Percentiles rank a stretch among this genome's conserved stretches.
These are phyloP conservation scores for Thalassiosira hispida DNA, from an alignment of 352 stramenopile species.

Conservation along the genomic window DNA sequence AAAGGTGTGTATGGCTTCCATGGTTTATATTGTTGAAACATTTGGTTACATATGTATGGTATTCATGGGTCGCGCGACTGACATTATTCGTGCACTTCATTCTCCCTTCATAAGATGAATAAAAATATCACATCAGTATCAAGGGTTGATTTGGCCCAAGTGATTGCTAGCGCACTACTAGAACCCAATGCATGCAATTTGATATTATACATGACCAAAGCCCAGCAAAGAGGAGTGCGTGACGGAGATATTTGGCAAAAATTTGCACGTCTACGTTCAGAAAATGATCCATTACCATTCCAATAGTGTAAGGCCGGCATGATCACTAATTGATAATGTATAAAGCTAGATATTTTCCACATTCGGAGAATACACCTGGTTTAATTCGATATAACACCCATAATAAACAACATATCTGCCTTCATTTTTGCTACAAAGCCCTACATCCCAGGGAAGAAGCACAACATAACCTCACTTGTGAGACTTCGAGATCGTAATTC, in stretches of 20 bases:
- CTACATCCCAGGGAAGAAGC: no score
- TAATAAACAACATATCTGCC: no score
- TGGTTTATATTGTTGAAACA: background rate
- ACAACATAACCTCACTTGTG: no score
- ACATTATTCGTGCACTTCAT: background rate
- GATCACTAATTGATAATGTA: no score
- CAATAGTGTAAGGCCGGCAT: conserved; percentile 13
- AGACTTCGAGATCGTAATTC: no score
- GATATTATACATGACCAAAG: conserved; percentile 80
- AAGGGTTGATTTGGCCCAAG: conserved; percentile 73
- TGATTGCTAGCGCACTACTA: conserved; percentile 75
- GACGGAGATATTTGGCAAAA: conserved; percentile 61
- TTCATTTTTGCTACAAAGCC: no score
- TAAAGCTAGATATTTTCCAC: no score
- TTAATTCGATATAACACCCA: no score
- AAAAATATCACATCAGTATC: conserved; percentile 69
- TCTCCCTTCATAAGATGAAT: conserved; percentile 40
- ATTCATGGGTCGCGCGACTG: background rate
- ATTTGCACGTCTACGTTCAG: conserved; percentile 39
- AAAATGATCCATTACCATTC: conserved; percentile 17
- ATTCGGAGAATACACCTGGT: no score
- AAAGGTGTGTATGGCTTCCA: conserved; percentile 30
- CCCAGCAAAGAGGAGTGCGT: conserved; percentile 47
- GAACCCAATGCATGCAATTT: conserved; percentile 82
- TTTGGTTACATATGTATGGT: background rate